Conservation (phyloP, 2,329 filamentous ascomycete genomes). For the Pseudogymnoascus sp. region DNA sequence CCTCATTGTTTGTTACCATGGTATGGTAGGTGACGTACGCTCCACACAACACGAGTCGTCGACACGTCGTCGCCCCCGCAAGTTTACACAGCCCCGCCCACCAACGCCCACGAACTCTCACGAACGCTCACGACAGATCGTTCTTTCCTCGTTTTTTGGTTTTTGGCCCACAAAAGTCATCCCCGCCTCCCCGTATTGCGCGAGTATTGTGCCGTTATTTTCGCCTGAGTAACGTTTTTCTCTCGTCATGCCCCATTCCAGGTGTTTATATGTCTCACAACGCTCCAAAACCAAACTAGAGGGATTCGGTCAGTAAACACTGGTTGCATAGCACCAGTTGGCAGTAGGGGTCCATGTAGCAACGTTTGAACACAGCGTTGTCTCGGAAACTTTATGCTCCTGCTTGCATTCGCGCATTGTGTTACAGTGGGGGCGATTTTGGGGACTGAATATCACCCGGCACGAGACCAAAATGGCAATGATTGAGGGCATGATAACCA, state of each 20-base stretch:
- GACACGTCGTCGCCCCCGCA: neutral
- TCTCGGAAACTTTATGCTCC: constrained; percentile 4
- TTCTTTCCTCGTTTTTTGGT: constrained; percentile 1
- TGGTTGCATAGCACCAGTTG: constrained; percentile 2
- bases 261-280: neutral
- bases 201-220: neutral
- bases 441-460: neutral
- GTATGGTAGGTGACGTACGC: neutral
- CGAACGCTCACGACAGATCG: neutral
- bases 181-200: neutral
- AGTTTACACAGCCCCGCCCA: neutral
- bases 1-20: neutral
- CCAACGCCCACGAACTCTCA: neutral
- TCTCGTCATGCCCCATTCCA: neutral
- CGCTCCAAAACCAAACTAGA: neutral
- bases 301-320: neutral
- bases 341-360: constrained; percentile 2
- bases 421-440: neutral
- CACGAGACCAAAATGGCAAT: neutral
- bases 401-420: neutral
- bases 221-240: constrained; percentile 1
- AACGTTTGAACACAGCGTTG: constrained; percentile 1
- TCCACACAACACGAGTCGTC: constrained; percentile 7
- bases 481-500: neutral
- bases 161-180: constrained; percentile 7